Base-by-base conservation (phyloP, 129 eudicot species). In the Cynara cardunculus region DNA sequence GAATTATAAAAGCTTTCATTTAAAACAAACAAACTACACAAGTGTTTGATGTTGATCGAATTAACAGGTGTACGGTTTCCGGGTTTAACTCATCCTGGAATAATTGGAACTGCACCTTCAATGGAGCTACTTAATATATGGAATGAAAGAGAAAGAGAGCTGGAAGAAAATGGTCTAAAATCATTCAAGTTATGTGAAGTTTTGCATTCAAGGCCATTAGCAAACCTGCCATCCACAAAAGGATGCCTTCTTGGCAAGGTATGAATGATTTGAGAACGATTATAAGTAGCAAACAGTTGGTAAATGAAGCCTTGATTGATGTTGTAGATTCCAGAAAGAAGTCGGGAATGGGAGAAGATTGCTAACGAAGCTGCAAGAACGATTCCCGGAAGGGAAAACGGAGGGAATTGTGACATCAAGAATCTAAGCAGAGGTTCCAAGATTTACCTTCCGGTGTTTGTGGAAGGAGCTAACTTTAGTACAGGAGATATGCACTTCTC, bases 401-500 rank as follows among this genome's bases (percentile, higher is more conserved):
- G 99, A 72, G 99, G 99, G 69, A 96, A 96, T 64, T 96, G 99
- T 80, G 99, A 96, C 83, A 96, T 96, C 53, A 96, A 96, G 75
- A 96, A 96, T 79, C 91, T 96, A 25, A 92, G 98, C 41, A 91
- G 93, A 87, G 99, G 99, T 76, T 89, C 99, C 13, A 96, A 92
- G 66, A 82, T 96, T 44, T 92, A 96, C 97, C 98, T 96, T 70
- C 99, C 99, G 1, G 99, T 92, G 25, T 96, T 96, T 78, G 93
- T 96, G 11, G 99, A 96, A 77, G 99, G 99, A 24, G 99, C 99
- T 56, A 96, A 96, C 75, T 89, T 96, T 68, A 96, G 99, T 80
- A 92, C 99, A 8, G 99, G 99, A 9, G 99, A 96, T 82, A 96
- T 96, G 99, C 99, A 96, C 78, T 96, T 96, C 70, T 96, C 99